Conservation (phyloP, 345 rosid species). For the Citrus sp. region DNA sequence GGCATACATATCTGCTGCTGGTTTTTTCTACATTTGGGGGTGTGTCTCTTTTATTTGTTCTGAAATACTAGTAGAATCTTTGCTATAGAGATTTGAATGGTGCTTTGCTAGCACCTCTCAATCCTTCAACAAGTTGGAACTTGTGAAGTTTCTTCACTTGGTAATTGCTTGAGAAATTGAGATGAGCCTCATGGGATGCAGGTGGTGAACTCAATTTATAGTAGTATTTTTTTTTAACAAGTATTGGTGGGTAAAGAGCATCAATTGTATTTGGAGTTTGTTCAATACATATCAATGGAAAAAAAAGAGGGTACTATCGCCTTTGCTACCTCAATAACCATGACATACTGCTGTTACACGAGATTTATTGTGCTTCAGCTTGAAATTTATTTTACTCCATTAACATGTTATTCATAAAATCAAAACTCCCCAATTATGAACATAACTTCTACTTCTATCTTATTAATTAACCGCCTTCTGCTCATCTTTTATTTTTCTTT, state of each 20-base stretch:
- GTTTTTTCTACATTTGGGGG: conserved; percentile 13
- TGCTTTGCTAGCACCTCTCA: conserved; percentile 27
- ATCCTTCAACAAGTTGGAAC: neutral
- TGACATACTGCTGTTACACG: neutral
- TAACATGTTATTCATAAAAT: neutral
- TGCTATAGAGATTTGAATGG: conserved; percentile 22
- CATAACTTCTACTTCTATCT: neutral
- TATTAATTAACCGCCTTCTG: neutral
- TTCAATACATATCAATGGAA: conserved; percentile 10
- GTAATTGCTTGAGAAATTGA: neutral
- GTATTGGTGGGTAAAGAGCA: conserved; percentile 20
- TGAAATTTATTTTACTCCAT: neutral
- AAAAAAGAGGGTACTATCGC: neutral
- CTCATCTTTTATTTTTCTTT: neutral
- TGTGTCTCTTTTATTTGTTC: conserved; percentile 11
- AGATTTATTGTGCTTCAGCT: neutral
- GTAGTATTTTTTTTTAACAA: neutral
- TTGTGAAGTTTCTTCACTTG: conserved; percentile 8
- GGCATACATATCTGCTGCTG: neutral
- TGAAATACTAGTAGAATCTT: conserved; percentile 11
- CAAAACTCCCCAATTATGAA: neutral
- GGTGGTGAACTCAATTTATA: conserved; percentile 11
- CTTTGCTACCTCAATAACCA: neutral
- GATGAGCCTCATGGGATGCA: conserved; percentile 7
- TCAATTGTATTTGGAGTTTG: conserved; percentile 19